Evolutionary conservation across 1,284 basidiomycete species (phyloP).

Genomic region (Ustilago shanxiensis): DNA sequence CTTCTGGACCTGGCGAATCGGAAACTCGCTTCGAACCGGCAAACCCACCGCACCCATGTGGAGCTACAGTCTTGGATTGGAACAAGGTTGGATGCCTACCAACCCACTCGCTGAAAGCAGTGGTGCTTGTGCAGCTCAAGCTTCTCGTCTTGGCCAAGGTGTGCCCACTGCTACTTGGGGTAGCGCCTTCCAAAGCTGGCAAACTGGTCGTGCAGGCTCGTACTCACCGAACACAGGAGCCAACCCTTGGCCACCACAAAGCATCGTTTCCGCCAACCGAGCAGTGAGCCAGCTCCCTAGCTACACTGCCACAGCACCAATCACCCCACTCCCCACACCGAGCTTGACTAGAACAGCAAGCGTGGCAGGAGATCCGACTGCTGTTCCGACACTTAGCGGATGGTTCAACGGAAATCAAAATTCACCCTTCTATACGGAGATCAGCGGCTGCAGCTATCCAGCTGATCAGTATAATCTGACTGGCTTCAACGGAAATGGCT

Average conservation of each 20-base stretch:
- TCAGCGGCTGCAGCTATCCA: slow-evolving; percentile 54
- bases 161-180: slow-evolving; percentile 42
- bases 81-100: slow-evolving; percentile 64
- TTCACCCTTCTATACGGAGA: slow-evolving; percentile 39
- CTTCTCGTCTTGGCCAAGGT: slow-evolving; percentile 13
- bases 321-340: slow-evolving; percentile 34
- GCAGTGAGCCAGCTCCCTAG: slow-evolving; percentile 42
- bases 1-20: slow-evolving; percentile 84
- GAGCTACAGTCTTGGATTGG: slow-evolving; percentile 66
- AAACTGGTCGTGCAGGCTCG: slow-evolving; percentile 48
- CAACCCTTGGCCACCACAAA: slow-evolving; percentile 51
- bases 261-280: slow-evolving; percentile 35
- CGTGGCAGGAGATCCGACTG: slow-evolving; percentile 28
- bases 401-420: slow-evolving; percentile 39
- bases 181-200: slow-evolving; percentile 43
- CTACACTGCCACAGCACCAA: slow-evolving; percentile 51
- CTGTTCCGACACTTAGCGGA: slow-evolving; percentile 37
- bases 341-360: slow-evolving; percentile 41
- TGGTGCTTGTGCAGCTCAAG: slow-evolving; percentile 41
- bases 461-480: slow-evolving; percentile 41
- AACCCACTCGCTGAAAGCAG: slow-evolving; percentile 39
- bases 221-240: slow-evolving; percentile 38
- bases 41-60: slow-evolving; percentile 61
- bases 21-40: slow-evolving; percentile 50
- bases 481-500: slow-evolving; percentile 31